Conservation (phyloP, 352 stramenopile genomes). For the Thraustotheca clavata region DNA sequence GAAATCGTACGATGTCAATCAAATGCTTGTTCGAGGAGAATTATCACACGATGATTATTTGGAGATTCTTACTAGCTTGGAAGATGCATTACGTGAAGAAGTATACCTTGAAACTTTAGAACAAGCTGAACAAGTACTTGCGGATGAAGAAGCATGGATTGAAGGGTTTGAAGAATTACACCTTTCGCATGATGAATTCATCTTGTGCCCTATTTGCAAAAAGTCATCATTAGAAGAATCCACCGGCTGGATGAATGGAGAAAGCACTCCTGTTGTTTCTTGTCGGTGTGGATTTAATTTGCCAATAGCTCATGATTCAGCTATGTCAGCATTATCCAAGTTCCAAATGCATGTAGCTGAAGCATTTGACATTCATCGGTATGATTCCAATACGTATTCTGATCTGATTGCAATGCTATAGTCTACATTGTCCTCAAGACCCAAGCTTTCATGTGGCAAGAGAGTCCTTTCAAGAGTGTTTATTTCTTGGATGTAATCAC, state of each 20-base stretch:
- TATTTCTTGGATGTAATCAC: slow-evolving; percentile 3
- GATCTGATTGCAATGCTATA: not conserved
- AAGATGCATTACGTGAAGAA: slow-evolving; percentile 53
- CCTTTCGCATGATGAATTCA: slow-evolving; percentile 5
- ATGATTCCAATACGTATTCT: not conserved
- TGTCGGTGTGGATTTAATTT: slow-evolving; percentile 10
- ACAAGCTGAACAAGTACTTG: slow-evolving; percentile 9
- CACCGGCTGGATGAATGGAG: not conserved
- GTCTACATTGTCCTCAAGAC: not conserved
- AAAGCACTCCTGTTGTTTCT: not conserved
- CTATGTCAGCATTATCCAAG: not conserved
- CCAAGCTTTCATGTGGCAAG: not conserved
- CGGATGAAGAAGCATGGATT: slow-evolving; percentile 18
- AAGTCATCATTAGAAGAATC: not conserved
- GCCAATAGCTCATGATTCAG: not conserved
- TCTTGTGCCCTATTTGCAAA: slow-evolving; percentile 18
- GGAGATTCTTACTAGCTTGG: slow-evolving; percentile 61
- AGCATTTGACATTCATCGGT: slow-evolving; percentile 15
- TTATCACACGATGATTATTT: slow-evolving; percentile 64
- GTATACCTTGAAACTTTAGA: slow-evolving; percentile 26
- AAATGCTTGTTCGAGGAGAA: slow-evolving; percentile 45
- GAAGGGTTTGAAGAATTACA: slow-evolving; percentile 12
- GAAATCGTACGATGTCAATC: slow-evolving; percentile 31
- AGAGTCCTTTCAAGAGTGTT: not conserved
- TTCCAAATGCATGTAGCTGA: not conserved